These are phyloP conservation scores for Coemansia sp. DNA, from an alignment of 371 early-diverging fungal species.

Conservation along the genomic window DNA sequence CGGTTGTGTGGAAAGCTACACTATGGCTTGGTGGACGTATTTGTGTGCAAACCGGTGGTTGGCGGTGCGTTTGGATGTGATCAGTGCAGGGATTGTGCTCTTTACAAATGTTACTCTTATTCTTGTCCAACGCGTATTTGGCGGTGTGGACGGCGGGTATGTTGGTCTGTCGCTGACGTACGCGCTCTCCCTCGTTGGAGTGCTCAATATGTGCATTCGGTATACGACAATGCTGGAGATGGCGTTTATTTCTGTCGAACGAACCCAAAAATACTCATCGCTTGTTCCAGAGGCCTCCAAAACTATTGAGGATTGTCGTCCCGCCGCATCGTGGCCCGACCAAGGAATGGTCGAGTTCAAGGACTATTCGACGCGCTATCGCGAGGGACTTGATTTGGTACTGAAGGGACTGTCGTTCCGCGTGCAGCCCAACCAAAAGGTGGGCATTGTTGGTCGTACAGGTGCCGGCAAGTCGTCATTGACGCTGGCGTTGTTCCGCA, in stretches of 20 bases:
- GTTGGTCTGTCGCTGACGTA: conserved; percentile 29
- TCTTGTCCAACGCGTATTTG: background rate
- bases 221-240: conserved; percentile 33
- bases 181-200: conserved; percentile 20
- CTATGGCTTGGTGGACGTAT: conserved; percentile 34
- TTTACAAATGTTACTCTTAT: conserved; percentile 21
- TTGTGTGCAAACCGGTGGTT: conserved; percentile 39
- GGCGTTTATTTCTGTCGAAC: conserved; percentile 52
- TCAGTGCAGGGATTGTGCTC: conserved; percentile 29
- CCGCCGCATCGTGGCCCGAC: conserved; percentile 56
- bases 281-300: conserved; percentile 57
- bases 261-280: conserved; percentile 18
- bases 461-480: conserved; percentile 61
- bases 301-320: conserved; percentile 51
- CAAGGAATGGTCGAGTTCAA: conserved; percentile 56
- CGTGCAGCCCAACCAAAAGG: conserved; percentile 35
- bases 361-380: conserved; percentile 56
- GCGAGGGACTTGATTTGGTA: conserved; percentile 51
- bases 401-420: conserved; percentile 52
- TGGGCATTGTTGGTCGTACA: conserved; percentile 57
- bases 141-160: background rate
- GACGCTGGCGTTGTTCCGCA: conserved; percentile 55
- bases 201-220: conserved; percentile 17
- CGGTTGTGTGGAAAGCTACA: conserved; percentile 66
- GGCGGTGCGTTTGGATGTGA: conserved; percentile 34